Base-by-base conservation (phyloP, 352 stramenopile genomes). In the Phytopythium delawarense region DNA sequence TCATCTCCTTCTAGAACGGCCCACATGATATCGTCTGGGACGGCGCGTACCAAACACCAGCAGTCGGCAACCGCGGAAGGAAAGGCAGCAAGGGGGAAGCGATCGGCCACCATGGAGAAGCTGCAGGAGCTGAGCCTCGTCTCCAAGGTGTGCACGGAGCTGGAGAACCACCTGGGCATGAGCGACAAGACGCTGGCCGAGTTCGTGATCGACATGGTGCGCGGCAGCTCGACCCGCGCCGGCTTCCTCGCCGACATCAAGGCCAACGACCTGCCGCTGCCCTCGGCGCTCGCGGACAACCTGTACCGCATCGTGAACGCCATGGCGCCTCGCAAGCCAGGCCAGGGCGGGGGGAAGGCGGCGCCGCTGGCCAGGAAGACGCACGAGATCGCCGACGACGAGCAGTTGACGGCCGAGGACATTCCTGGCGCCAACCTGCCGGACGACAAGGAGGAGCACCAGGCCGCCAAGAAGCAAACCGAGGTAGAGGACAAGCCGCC, bases 121-220 rank as follows among this genome's bases (percentile, higher is more conserved):
- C 81, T 96, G 20, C 81, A 93, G 74, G 84, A 96, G 71, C 79
- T 96, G 55, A 94, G 84, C 62, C 67, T 96, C 61, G 70, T 96
- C 70, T 96, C 84, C 66, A 96, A 96, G 79, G 78, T 96, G 61
- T 94, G 86, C 69, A 86, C 78, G 66, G 84, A 91, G 72, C 76
- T 96, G 59, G 87, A 94, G 67, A 94, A 98, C 73, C 84, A 96
- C 61, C 74, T 99, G 57, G 93, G 94, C 42, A 89, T 99, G 72
- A 94, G 89, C 61, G 97, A 99, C 75, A 96, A 97, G 68, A 99
- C 96, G 39, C 79, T 99, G 55, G 89, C 96, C 13, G 96, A 99
- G 83, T 99, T 98, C 64, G 84, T 99, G 37, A 97, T 98, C 67
- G 82, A 97, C 63, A 72, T 97, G 60, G 87, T 96, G 50, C 82